Base-by-base conservation (phyloP, 108 stramenopile species). In the Chaetoceros tenuissimus region DNA sequence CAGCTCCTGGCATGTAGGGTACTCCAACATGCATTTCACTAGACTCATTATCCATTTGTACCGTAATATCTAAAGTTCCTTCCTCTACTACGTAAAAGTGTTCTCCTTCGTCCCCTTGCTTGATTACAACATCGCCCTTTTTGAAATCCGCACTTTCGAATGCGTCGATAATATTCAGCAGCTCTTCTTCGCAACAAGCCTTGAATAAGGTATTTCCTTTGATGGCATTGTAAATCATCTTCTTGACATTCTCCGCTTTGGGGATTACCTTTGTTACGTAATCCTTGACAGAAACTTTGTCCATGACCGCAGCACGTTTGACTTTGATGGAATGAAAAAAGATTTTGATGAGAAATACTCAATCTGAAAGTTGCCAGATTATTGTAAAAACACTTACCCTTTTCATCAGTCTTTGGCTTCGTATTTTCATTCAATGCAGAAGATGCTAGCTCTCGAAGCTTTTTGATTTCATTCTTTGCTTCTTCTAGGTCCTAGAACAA, bases 21-120 rank as follows among this genome's bases (percentile, higher is more conserved):
- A 67, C 71, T 16, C 78, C 77, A 3, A 78, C 60, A 0, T 74
- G 67, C 8, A 82, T 72, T 26, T 66, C 72, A 43, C 30, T 51
- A n/a, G 28, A 28, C 40, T 47, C 51, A 24, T 51, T 27, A 10
- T 45, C 48, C 46, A 24, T 43, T 28, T 10, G 5, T 24, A 51
- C 5, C 51, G 61, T 19, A 13, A 73, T 61, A 34, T 58, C 55
- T 34, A 57, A 62, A 17, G 50, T 71, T 24, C 91, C 91, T 31
- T 73, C 56, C 48, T 76, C 71, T 28, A 92, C 65, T 17, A 88
- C 71, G 63, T 82, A 92, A 49, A 92, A 92, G 54, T 79, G 73
- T 55, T 92, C 87, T 5, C 87, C 91, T 20, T 77, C 76, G 62
- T 88, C 87, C 16, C 87, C 91, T 59, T 88, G 84, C 54, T 80